A percentile compares a stretch with the other conserved stretches of the same genome.
These are phyloP conservation scores for Fusarium cicatricum DNA, from an alignment of 2,329 filamentous ascomycete genomes.

Conservation along the genomic window DNA sequence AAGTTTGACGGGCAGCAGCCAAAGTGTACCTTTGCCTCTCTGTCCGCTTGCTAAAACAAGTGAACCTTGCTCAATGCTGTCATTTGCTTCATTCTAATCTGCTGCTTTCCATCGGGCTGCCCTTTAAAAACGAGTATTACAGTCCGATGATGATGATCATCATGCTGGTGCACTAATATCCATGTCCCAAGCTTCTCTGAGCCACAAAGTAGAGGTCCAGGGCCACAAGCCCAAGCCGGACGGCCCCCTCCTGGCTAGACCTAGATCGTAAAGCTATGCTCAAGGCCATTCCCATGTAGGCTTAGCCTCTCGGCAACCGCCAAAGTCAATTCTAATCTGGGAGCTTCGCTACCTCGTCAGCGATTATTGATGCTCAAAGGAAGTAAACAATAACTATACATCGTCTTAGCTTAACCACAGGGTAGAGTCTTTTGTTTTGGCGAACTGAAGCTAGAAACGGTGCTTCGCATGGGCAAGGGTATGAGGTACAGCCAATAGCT, in stretches of 20 bases:
- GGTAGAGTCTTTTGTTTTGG: too few relatives aligned
- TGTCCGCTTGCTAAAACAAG: too few relatives aligned
- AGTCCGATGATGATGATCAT: background rate
- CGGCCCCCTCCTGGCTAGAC: constrained; percentile 30
- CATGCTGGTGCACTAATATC: background rate
- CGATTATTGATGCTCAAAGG: background rate
- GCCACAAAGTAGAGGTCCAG: constrained; percentile 17
- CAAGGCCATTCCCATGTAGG: constrained; percentile 21
- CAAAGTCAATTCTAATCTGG: constrained; percentile 33
- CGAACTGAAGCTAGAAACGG: too few relatives aligned
- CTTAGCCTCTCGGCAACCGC: constrained; percentile 22
- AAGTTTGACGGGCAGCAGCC: too few relatives aligned
- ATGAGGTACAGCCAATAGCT: too few relatives aligned
- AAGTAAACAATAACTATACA: background rate
- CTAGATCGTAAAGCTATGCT: constrained; percentile 27
- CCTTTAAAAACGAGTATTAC: background rate
- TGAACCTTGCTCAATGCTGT: constrained; percentile 7
- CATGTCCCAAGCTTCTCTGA: constrained; percentile 7
- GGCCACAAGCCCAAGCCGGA: constrained; percentile 33
- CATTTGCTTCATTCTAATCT: constrained; percentile 1
- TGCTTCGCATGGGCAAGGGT: too few relatives aligned
- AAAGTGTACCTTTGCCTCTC: too few relatives aligned
- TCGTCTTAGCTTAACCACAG: background rate
- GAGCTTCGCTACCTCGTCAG: background rate
- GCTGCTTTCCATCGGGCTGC: background rate